These are phyloP conservation scores for Fusarium acutatum DNA, from an alignment of 2,329 filamentous ascomycete species.

Conservation along the genomic window DNA sequence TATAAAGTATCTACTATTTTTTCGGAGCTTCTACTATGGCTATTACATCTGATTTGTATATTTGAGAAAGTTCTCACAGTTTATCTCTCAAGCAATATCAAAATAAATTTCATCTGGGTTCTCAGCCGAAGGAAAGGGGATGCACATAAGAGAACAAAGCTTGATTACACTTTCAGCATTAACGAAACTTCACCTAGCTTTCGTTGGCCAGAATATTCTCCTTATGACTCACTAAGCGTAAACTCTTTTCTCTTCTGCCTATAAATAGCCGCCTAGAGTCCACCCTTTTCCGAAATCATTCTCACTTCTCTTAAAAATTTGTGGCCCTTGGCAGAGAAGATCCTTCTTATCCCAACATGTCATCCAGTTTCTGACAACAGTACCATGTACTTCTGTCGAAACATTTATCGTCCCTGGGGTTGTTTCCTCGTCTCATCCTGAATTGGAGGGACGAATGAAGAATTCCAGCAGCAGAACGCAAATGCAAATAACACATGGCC, in stretches of 20 bases:
- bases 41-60: neutral
- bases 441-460: neutral
- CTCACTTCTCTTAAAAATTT: accelerated
- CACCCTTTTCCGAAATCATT: neutral
- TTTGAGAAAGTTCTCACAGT: accelerated
- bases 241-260: neutral
- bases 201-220: neutral
- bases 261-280: neutral
- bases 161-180: too few relatives aligned
- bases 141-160: neutral
- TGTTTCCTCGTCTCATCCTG: neutral
- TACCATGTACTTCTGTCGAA: neutral
- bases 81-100: accelerated
- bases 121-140: neutral
- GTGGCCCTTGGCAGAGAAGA: too few relatives aligned
- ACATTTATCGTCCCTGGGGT: neutral
- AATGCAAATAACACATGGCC: neutral
- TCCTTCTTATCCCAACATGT: neutral
- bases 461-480: neutral
- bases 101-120: neutral
- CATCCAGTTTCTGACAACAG: neutral
- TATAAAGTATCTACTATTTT: neutral
- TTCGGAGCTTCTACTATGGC: neutral
- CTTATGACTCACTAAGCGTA: accelerated
- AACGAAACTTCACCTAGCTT: neutral